phyloP scores from a whole-genome alignment of 805 yeast genomes.

The Candida ulmi region DNA sequence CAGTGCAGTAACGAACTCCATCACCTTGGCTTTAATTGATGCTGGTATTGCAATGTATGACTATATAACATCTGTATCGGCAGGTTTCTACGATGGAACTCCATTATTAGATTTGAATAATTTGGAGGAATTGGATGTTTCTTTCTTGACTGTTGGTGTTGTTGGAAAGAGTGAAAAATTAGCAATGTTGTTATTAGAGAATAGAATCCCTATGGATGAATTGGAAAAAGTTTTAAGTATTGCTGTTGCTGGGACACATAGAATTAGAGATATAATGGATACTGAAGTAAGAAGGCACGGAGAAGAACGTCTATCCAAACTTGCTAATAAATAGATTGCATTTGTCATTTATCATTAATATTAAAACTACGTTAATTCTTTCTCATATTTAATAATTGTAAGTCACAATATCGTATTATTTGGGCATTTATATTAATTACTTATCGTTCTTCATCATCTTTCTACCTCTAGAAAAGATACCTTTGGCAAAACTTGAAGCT shows the following conservation, averaged over 20 bases:
- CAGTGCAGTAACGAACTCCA: conserved; percentile 75
- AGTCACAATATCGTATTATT: no score
- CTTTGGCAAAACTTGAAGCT: conserved; percentile 47
- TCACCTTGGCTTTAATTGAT: conserved; percentile 84
- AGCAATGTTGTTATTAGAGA: conserved; percentile 72
- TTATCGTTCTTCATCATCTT: conserved; percentile 35
- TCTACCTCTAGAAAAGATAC: conserved; percentile 50
- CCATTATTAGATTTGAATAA: conserved; percentile 80
- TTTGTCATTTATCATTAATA: no score
- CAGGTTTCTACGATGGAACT: conserved; percentile 72
- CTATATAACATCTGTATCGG: conserved; percentile 73
- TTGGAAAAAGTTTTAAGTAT: conserved; percentile 71
- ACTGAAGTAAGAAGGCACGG: conserved; percentile 76
- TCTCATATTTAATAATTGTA: no score
- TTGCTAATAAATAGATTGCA: conserved; percentile 20
- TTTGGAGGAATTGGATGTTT: conserved; percentile 79
- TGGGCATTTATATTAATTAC: no score
- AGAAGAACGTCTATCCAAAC: conserved; percentile 44
- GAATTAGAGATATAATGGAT: conserved; percentile 82
- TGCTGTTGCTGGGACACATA: conserved; percentile 83
- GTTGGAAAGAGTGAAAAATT: conserved; percentile 79
- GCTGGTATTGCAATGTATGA: conserved; percentile 96
- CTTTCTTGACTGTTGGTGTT: conserved; percentile 75
- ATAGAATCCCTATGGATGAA: conserved; percentile 76
- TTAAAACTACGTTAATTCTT: no score